These are phyloP conservation scores for Diplodia corticola DNA, from an alignment of 2,329 filamentous ascomycete genomes.

Conservation along the genomic window DNA sequence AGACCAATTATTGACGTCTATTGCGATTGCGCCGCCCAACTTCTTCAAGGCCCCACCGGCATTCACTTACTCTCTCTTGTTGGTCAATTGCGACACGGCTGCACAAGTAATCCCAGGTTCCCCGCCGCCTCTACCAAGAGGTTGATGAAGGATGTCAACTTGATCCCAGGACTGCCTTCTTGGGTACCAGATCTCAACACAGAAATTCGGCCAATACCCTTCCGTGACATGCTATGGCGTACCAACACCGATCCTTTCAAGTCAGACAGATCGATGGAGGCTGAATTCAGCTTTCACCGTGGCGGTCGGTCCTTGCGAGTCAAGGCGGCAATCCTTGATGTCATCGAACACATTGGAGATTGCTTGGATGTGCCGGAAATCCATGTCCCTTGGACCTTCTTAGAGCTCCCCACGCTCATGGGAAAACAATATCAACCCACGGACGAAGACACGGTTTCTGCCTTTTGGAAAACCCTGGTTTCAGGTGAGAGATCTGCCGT, in stretches of 20 bases:
- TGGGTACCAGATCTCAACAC: background rate
- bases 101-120: background rate
- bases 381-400: background rate
- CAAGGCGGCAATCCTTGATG: background rate
- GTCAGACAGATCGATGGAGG: background rate
- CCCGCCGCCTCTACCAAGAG: background rate
- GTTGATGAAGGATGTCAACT: background rate
- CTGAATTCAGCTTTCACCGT: background rate
- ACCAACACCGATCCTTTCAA: background rate
- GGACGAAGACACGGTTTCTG: background rate
- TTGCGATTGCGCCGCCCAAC: background rate
- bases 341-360: background rate
- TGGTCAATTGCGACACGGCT: background rate
- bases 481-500: background rate
- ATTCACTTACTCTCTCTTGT: background rate
- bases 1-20: background rate
- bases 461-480: background rate
- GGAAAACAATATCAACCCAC: background rate
- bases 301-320: background rate
- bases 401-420: background rate
- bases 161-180: background rate
- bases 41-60: background rate
- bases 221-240: background rate
- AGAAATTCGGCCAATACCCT: background rate
- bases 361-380: background rate